Evolutionary conservation across 768 basidiomycete genomes (phyloP).

Genomic region (Mycena rebaudengoi): DNA sequence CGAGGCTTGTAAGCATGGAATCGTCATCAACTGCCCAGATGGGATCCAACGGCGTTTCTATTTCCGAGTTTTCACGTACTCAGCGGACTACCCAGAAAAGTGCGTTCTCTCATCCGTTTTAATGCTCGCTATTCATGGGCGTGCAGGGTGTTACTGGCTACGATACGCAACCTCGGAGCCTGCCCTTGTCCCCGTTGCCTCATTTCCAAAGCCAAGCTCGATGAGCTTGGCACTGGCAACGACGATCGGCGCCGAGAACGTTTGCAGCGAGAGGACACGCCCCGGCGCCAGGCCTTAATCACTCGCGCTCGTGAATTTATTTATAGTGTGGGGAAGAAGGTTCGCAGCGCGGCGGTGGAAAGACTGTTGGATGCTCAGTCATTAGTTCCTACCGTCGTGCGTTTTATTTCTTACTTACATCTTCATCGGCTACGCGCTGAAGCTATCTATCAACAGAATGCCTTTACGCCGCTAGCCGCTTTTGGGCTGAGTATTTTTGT

Average conservation of each 20-base stretch:
- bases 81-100: too few relatives aligned
- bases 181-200: constrained; percentile 38
- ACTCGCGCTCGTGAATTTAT: constrained; percentile 29
- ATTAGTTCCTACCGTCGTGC: constrained; percentile 35
- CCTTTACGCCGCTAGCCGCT: not conserved
- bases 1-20: too few relatives aligned
- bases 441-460: not conserved
- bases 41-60: too few relatives aligned
- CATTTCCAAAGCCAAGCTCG: constrained; percentile 28
- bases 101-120: too few relatives aligned
- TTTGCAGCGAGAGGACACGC: constrained; percentile 14
- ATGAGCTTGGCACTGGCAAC: constrained; percentile 33
- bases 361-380: constrained; percentile 28
- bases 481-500: constrained; percentile 3
- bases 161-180: constrained; percentile 30
- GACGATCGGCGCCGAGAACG: constrained; percentile 16
- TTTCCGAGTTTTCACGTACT: too few relatives aligned
- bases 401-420: constrained; percentile 3
- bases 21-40: too few relatives aligned
- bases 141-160: constrained; percentile 36
- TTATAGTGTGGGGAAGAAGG: constrained; percentile 25
- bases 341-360: constrained; percentile 32
- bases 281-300: constrained; percentile 7
- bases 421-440: not conserved
- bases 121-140: too few relatives aligned